Percentiles rank a stretch among this genome's conserved stretches.
phyloP scores from a whole-genome alignment of 2,329 filamentous ascomycete species.

The Aspergillus niger region DNA sequence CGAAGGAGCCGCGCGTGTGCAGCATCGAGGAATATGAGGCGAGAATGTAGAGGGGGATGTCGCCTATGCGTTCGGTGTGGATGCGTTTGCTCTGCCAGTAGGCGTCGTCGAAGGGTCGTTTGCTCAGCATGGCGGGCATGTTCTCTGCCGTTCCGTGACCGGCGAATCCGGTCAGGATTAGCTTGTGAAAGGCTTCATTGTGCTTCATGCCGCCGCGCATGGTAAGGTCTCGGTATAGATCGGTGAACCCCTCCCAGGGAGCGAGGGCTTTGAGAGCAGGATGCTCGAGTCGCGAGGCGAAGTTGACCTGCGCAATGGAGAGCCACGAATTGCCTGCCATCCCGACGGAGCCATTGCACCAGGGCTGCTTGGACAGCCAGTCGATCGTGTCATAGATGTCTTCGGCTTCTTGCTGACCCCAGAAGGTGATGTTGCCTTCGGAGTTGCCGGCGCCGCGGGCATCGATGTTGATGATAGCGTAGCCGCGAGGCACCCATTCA shows the following conservation, averaged over 20 bases:
- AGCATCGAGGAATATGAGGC: conserved; percentile 27
- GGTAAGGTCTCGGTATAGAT: conserved; percentile 21
- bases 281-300: conserved; percentile 15
- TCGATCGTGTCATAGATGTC: conserved; percentile 30
- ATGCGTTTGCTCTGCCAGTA: conserved; percentile 29
- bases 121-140: conserved; percentile 17
- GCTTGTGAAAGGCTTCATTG: conserved; percentile 17
- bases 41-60: conserved; percentile 27
- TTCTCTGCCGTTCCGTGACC: conserved; percentile 14
- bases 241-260: conserved; percentile 23
- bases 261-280: conserved; percentile 26
- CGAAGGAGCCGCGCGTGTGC: conserved; percentile 26
- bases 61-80: conserved; percentile 19
- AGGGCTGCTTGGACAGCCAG: conserved; percentile 24
- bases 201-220: conserved; percentile 22
- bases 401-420: conserved; percentile 28
- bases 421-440: conserved; percentile 28
- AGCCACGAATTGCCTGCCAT: conserved; percentile 25
- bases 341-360: conserved; percentile 26
- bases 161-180: conserved; percentile 16
- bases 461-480: conserved; percentile 36
- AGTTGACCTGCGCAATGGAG: conserved; percentile 17
- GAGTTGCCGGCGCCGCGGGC: conserved; percentile 30
- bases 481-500: conserved; percentile 32
- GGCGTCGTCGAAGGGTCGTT: conserved; percentile 21